Evolutionary conservation across 208 protist genomes (phyloP).

Genomic region (Crithidia thermophila): DNA sequence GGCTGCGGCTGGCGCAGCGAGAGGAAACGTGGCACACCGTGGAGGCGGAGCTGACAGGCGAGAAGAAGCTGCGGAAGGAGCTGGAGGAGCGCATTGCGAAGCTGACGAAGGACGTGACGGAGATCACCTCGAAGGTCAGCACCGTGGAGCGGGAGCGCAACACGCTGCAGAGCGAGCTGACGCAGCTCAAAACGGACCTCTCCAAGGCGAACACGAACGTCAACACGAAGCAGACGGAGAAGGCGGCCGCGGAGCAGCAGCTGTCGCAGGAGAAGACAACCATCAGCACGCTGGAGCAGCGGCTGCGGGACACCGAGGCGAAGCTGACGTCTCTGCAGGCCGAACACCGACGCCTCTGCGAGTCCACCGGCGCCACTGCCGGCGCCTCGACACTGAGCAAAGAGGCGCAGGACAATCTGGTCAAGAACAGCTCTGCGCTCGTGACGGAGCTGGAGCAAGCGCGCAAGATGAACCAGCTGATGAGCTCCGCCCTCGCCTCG

Average conservation of each 20-base stretch:
- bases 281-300: constrained; percentile 61
- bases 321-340: constrained; percentile 46
- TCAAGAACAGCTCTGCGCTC: constrained; percentile 32
- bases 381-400: constrained; percentile 12
- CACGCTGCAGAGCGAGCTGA: constrained; percentile 49
- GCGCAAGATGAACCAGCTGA: constrained; percentile 37
- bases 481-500: constrained; percentile 61
- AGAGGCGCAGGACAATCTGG: constrained; percentile 34
- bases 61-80: constrained; percentile 38
- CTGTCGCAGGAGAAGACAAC: constrained; percentile 48
- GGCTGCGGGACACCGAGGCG: constrained; percentile 56
- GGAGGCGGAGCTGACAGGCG: constrained; percentile 45
- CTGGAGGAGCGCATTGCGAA: constrained; percentile 51
- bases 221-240: constrained; percentile 47
- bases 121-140: constrained; percentile 41
- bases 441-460: constrained; percentile 48
- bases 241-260: constrained; percentile 46
- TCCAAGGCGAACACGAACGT: constrained; percentile 46
- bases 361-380: constrained; percentile 32
- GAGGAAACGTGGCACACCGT: constrained; percentile 46
- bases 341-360: constrained; percentile 63
- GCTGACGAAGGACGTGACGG: constrained; percentile 52
- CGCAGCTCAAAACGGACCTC: constrained; percentile 39
- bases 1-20: constrained; percentile 38
- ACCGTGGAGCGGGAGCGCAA: constrained; percentile 41